Evolutionary conservation across 2,329 filamentous ascomycete genomes (phyloP), one percentile per base, ranked within the genome.

Genomic region (Ophiostoma himal-ulmi): DNA sequence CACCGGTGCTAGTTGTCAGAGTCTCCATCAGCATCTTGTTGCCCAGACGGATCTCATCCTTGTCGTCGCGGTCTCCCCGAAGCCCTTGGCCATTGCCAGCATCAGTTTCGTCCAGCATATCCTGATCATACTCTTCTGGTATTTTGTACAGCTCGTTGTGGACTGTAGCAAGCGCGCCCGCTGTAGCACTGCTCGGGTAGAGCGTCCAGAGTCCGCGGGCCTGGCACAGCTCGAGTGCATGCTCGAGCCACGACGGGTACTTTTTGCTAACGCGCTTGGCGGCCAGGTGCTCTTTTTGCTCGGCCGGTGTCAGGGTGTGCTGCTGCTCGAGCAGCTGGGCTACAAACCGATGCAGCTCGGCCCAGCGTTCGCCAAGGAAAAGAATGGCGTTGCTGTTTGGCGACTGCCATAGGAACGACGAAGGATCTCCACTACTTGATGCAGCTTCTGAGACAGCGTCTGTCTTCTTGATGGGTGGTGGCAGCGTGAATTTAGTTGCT

Each of bases 341-440:
- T 1, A 96, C 84, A 75, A 96, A 95, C 13, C 88, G 86, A 77
- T 97, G 93, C 11, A 97, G 84, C 75, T 96, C 92, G 14, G 86
- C 81, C 95, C 95, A 99, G 76, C 90, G 93, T 67, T 93, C 87
- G 62, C 94, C 93, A 70, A 95, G 88, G 77, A 94, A 90, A 11
- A 99, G 83, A 13, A 89, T 87, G 0, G 94, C 94, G 73, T 95
- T 91, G 76, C 90, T 92, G 74, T 89, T 91, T 5, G 94, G 94
- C 1, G 89, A 88, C 79, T 97, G 91, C 89, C 93, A 97, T 10
- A 96, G 82, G 76, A 96, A 96, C 0, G 91, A 83, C 0, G 86
- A 84, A 80, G 68, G n/a, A 22, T 70, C 67, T 5, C 75, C 11
- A 79, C 73, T 5, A 37, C n/a, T 37, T 2, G 22, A 34, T 26